Percentiles rank a stretch among this genome's conserved stretches.
phyloP scores from a whole-genome alignment of 2,329 filamentous ascomycete genomes.

The Aspergillus unguis region DNA sequence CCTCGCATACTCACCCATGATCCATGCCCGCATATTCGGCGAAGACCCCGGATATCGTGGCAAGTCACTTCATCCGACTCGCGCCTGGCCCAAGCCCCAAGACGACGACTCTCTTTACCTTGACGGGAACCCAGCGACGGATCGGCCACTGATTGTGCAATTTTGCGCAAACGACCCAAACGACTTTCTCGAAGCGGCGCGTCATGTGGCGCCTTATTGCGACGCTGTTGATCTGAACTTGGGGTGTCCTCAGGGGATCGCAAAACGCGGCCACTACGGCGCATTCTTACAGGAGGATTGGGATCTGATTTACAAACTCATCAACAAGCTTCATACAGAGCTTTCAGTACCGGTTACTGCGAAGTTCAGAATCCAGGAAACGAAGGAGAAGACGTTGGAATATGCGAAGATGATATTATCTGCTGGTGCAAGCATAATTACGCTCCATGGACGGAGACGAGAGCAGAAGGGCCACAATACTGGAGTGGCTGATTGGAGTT shows the following conservation, averaged over 20 bases:
- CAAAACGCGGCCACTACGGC: slow-evolving; percentile 84
- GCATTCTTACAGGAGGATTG: slow-evolving; percentile 94
- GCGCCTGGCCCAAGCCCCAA: slow-evolving; percentile 24
- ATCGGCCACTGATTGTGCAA: slow-evolving; percentile 90
- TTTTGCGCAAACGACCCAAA: slow-evolving; percentile 67
- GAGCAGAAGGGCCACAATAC: slow-evolving; percentile 97
- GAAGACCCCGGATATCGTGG: slow-evolving; percentile 73
- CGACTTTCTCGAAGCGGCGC: slow-evolving; percentile 61
- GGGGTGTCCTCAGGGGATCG: slow-evolving; percentile 94
- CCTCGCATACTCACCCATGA: slow-evolving; percentile 92
- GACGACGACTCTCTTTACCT: slow-evolving; percentile 54
- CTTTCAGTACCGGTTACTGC: slow-evolving; percentile 84
- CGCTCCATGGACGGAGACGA: slow-evolving; percentile 81
- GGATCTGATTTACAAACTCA: slow-evolving; percentile 74
- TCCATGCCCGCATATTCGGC: slow-evolving; percentile 84
- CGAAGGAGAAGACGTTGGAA: slow-evolving; percentile 76
- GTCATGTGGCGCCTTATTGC: slow-evolving; percentile 76
- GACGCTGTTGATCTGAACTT: slow-evolving; percentile 95
- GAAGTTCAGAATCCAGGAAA: slow-evolving; percentile 89
- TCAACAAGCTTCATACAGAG: slow-evolving; percentile 75
- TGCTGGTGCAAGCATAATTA: slow-evolving; percentile 88
- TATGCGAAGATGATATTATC: slow-evolving; percentile 85
- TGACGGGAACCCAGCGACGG: slow-evolving; percentile 79
- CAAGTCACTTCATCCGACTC: slow-evolving; percentile 72
- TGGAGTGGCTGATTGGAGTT: slow-evolving; percentile 86